These are phyloP conservation scores for Nematocida sp. DNA, from an alignment of 371 early-diverging fungal species.

Conservation along the genomic window DNA sequence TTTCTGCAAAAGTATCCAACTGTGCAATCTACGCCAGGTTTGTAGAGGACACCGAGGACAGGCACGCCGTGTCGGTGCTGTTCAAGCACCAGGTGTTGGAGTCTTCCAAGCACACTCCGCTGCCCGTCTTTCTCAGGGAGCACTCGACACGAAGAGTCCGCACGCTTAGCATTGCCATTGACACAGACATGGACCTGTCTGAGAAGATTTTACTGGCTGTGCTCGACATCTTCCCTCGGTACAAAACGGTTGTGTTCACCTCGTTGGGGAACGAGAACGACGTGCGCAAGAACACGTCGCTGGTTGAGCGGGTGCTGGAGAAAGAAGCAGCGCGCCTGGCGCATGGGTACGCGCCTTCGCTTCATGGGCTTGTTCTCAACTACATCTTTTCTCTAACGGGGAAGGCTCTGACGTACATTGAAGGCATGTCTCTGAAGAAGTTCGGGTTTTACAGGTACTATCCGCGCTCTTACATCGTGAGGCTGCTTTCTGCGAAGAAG, in stretches of 20 bases:
- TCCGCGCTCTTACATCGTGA: neutral
- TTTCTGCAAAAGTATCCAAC: neutral
- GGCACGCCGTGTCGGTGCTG: neutral
- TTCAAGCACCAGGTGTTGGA: neutral
- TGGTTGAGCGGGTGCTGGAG: neutral
- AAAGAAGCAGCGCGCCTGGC: neutral
- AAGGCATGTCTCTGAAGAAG: neutral
- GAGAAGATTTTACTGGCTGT: neutral
- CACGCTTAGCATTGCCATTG: neutral
- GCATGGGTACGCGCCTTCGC: neutral
- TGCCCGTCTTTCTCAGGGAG: neutral
- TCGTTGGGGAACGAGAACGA: neutral
- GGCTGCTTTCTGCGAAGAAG: neutral
- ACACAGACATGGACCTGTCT: neutral
- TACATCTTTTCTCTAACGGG: neutral
- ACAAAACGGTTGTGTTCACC: neutral
- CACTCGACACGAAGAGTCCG: neutral
- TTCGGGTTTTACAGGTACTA: constrained; percentile 40
- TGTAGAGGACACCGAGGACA: neutral
- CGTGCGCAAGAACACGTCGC: neutral
- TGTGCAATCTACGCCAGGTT: neutral
- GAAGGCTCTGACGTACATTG: neutral
- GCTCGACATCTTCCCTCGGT: neutral
- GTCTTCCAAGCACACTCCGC: neutral
- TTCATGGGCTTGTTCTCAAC: constrained; percentile 12